These are phyloP conservation scores for Boletus sp. DNA, from an alignment of 768 basidiomycete species.

Conservation along the genomic window DNA sequence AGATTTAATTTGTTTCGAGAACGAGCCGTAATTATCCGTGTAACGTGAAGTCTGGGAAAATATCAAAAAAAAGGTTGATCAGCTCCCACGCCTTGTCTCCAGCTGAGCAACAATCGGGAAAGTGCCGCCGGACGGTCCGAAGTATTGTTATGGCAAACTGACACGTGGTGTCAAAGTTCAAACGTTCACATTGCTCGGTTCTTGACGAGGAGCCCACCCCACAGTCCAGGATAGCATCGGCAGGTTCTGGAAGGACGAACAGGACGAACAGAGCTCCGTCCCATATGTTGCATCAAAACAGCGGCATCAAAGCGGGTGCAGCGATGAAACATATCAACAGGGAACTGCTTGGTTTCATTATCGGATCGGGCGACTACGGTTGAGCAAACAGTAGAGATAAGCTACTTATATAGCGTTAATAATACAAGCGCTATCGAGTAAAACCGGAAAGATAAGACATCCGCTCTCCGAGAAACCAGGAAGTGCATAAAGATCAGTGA, in stretches of 20 bases:
- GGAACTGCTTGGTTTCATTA: too few species aligned
- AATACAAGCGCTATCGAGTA: conserved; percentile 17
- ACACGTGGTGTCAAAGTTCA: too few species aligned
- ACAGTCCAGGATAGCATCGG: too few species aligned
- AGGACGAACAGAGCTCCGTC: too few species aligned
- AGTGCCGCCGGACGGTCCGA: too few species aligned
- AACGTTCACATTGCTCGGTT: too few species aligned
- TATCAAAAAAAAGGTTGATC: background rate
- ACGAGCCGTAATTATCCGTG: conserved; percentile 4
- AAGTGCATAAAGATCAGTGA: background rate
- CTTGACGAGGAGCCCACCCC: too few species aligned
- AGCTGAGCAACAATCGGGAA: too few species aligned
- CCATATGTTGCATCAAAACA: background rate
- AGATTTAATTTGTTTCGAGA: conserved; percentile 5
- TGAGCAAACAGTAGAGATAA: background rate
- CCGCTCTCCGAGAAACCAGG: background rate
- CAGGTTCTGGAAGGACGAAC: too few species aligned
- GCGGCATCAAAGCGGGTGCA: background rate
- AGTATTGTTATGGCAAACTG: too few species aligned
- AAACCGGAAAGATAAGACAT: background rate
- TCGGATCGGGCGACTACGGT: background rate
- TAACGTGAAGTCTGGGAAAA: conserved; percentile 1
- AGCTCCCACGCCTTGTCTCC: too few species aligned
- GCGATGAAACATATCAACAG: background rate
- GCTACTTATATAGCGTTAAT: conserved; percentile 15